Evolutionary conservation across 2,329 filamentous ascomycete species (phyloP).

Genomic region (Macroventuria anomochaeta): DNA sequence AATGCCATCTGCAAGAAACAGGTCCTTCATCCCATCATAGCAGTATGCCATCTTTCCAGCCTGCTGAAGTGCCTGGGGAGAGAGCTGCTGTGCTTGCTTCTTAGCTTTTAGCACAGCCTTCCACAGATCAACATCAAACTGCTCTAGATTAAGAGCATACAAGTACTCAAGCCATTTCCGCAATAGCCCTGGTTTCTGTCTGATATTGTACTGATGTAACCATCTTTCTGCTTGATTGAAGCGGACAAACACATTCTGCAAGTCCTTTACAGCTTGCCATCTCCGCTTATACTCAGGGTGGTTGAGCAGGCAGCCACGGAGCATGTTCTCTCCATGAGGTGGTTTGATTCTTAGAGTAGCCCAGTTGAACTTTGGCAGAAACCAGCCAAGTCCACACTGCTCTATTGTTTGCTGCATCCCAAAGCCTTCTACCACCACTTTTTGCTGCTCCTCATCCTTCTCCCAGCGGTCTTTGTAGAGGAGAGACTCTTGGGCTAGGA

Average conservation of each 20-base stretch:
- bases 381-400: neutral
- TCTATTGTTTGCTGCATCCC: neutral
- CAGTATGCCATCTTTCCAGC: neutral
- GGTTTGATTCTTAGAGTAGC: neutral
- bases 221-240: neutral
- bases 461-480: neutral
- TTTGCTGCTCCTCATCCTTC: neutral
- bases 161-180: neutral
- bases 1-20: neutral
- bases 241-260: neutral
- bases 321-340: neutral
- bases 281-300: neutral
- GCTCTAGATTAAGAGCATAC: neutral
- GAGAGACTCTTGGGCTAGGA: neutral
- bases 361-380: neutral
- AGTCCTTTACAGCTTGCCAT: neutral
- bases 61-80: neutral
- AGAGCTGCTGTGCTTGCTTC: neutral
- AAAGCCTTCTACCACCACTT: neutral
- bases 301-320: neutral
- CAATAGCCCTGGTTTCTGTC: neutral
- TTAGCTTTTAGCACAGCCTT: neutral
- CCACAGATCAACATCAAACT: neutral
- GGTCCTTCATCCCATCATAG: neutral
- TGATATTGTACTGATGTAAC: neutral